Base-by-base conservation (phyloP, 192 early-diverging fungal genomes). In the Entophlyctis luteolus region DNA sequence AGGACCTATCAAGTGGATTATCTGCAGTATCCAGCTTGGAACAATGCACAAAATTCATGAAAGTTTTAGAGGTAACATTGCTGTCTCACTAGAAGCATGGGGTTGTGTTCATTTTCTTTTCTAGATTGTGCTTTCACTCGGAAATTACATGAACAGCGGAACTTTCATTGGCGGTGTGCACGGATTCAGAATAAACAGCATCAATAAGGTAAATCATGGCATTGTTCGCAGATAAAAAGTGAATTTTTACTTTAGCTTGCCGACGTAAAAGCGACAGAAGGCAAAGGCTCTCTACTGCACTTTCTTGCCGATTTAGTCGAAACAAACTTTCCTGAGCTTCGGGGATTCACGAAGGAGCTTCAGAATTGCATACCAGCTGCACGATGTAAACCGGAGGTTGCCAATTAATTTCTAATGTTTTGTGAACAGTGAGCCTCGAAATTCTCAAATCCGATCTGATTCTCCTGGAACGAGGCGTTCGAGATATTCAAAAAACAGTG, bases 111-210 rank as follows among this genome's bases (percentile, higher is more conserved):
- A 39, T 36, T 20, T 34, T 45, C 57, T 12, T 28, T 0, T 20
- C 23, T 27, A 80, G 79, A 58, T 80, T 20, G 70, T 80, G 22
- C 63, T 80, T 0, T 68, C 73, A 3, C 34, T 80, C 3, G 79
- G 79, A 8, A 80, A 80, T 50, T 80, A 60, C 46, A 70, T 80
- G 63, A 80, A 80, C 33, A 67, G 50, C 38, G 79, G 79, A 0
- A 75, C 65, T 8, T 67, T 72, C 55, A 75, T 65, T 52, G 79
- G 79, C 12, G 36, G 66, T 20, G 67, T 72, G 10, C 72, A 80
- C 59, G 79, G 79, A 14, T 80, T 80, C 65, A 25, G 57, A 38
- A 77, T 80, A 33, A 67, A 39, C 23, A 77, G 60, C 32, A 59
- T 80, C 67, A 72, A 75, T 48, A 75, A 74, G 71, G 77, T 78